These are phyloP conservation scores for Emericellopsis terricola DNA, from an alignment of 495 filamentous ascomycete species.

Conservation along the genomic window DNA sequence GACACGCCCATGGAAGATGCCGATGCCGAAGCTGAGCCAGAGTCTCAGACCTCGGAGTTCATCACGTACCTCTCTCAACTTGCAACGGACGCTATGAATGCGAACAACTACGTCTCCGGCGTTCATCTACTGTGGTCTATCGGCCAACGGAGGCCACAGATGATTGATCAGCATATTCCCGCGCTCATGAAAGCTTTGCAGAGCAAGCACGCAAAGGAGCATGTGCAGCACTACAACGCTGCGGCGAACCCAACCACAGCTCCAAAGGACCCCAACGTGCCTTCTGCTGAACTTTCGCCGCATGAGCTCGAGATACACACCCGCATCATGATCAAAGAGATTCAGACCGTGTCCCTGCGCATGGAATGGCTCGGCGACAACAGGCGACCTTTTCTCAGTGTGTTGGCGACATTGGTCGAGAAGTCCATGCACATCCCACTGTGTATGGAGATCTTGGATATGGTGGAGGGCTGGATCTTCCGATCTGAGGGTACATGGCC, in stretches of 20 bases:
- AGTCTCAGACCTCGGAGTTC: constrained; percentile 55
- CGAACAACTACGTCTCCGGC: constrained; percentile 62
- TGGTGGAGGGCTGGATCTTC: constrained; percentile 96
- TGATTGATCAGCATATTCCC: constrained; percentile 76
- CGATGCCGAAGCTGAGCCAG: constrained; percentile 64
- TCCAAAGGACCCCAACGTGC: constrained; percentile 30
- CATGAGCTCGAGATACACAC: constrained; percentile 75
- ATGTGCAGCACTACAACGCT: constrained; percentile 57
- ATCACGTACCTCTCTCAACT: constrained; percentile 63
- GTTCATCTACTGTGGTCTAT: constrained; percentile 87
- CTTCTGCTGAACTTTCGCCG: constrained; percentile 39
- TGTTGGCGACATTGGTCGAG: constrained; percentile 85
- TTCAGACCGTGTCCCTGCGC: constrained; percentile 75
- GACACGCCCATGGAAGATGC: constrained; percentile 76
- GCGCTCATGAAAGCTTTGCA: constrained; percentile 87
- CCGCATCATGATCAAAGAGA: constrained; percentile 77
- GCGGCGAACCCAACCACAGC: too few relatives aligned
- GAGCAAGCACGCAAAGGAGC: constrained; percentile 81
- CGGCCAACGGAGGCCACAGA: constrained; percentile 60
- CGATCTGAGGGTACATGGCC: constrained; percentile 83
- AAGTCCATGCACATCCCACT: constrained; percentile 70
- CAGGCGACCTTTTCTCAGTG: constrained; percentile 80
- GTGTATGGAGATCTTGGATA: constrained; percentile 78
- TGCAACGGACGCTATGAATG: constrained; percentile 65
- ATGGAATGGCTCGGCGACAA: constrained; percentile 92